A percentile compares a stretch with the other conserved stretches of the same genome.
These are phyloP conservation scores for Cladophialophora immunda DNA, from an alignment of 2,329 filamentous ascomycete genomes.

Conservation along the genomic window DNA sequence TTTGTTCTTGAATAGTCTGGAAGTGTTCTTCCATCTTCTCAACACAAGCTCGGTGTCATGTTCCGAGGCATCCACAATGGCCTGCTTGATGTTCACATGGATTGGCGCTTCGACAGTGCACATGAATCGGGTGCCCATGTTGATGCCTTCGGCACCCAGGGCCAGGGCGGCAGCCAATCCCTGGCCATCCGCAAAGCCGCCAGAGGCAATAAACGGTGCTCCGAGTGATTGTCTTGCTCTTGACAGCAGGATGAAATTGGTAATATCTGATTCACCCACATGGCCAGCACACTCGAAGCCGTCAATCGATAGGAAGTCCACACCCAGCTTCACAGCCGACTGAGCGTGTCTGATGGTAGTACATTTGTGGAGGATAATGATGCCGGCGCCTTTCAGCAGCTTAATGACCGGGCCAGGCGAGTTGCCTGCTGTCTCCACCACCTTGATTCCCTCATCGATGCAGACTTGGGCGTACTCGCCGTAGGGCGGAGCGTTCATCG, in stretches of 20 bases:
- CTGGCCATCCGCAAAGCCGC: constrained; percentile 93
- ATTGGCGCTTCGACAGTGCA: constrained; percentile 93
- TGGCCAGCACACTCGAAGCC: constrained; percentile 94
- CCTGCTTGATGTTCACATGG: constrained; percentile 90
- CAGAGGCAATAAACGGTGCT: constrained; percentile 93
- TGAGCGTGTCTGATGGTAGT: constrained; percentile 94
- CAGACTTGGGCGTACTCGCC: constrained; percentile 88
- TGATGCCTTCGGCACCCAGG: constrained; percentile 91
- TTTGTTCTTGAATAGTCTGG: constrained; percentile 87
- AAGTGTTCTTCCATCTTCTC: constrained; percentile 92
- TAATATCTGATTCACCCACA: constrained; percentile 63
- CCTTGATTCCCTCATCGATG: constrained; percentile 88
- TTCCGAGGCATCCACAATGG: constrained; percentile 88
- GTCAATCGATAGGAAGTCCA: constrained; percentile 96
- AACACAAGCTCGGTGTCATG: constrained; percentile 90
- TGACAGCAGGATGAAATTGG: constrained; percentile 73
- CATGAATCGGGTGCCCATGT: constrained; percentile 99
- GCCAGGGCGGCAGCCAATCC: constrained; percentile 90
- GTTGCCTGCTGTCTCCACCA: constrained; percentile 94
- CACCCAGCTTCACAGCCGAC: constrained; percentile 90
- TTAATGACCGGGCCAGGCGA: constrained; percentile 88
- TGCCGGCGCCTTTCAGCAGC: constrained; percentile 81
- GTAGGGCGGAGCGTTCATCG: constrained; percentile 91
- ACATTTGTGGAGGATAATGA: constrained; percentile 93
- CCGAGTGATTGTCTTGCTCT: constrained; percentile 83